phyloP scores from a whole-genome alignment of 1,139 yeast genomes.

The Arxiozyma slooffiae region DNA sequence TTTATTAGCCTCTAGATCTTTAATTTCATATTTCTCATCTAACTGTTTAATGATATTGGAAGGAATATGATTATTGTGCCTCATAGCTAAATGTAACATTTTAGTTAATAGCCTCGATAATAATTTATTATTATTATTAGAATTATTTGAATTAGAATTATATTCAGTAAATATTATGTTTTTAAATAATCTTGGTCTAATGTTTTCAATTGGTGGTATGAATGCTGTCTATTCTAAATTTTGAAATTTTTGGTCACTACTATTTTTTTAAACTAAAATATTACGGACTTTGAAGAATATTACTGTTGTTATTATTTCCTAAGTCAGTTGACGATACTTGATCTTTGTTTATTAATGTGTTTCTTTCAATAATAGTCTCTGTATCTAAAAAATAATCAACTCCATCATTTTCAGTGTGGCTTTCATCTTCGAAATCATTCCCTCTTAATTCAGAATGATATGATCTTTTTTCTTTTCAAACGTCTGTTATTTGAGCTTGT shows the following conservation, averaged over 20 bases:
- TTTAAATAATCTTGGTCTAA: not conserved
- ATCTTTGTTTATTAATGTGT: not conserved
- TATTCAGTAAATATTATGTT: not conserved
- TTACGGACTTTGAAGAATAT: not conserved
- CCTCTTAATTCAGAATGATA: constrained; percentile 1
- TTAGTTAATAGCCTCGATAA: not conserved
- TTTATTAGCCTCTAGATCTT: not conserved
- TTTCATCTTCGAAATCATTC: constrained; percentile 2
- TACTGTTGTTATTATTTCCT: not conserved
- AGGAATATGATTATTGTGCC: not conserved
- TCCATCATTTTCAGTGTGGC: not conserved
- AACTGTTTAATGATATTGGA: not conserved
- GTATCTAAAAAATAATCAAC: not conserved
- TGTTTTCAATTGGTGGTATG: not conserved
- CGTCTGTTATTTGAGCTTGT: not conserved
- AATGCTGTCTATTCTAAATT: not conserved
- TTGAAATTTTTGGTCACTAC: not conserved
- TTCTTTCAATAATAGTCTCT: not conserved
- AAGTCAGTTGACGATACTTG: not conserved
- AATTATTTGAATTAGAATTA: not conserved
- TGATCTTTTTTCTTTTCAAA: not conserved
- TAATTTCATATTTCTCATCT: not conserved
- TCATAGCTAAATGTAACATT: not conserved
- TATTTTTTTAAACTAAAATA: not conserved
- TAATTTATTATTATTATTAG: too few relatives aligned